phyloP scores from a whole-genome alignment of 352 stramenopile genomes.

The Achlya hypogyna region DNA sequence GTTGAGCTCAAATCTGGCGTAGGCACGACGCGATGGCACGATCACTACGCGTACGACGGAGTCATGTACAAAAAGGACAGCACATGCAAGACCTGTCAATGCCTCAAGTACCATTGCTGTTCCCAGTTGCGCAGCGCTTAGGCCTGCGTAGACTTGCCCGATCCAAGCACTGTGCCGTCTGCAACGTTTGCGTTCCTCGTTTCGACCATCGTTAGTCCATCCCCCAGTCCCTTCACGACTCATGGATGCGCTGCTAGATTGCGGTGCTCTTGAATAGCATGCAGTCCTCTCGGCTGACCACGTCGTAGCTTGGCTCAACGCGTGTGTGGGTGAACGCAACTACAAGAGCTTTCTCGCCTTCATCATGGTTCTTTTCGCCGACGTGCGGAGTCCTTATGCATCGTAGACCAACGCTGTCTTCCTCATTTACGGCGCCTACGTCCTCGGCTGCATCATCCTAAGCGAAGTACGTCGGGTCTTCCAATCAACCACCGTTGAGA shows the following conservation, averaged over 20 bases:
- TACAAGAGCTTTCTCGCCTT: constrained; percentile 47
- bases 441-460: constrained; percentile 38
- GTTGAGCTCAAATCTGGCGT: not conserved
- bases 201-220: constrained; percentile 54
- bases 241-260: constrained; percentile 5
- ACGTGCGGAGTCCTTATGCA: not conserved
- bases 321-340: constrained; percentile 56
- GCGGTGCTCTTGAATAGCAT: not conserved
- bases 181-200: constrained; percentile 50
- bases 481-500: not conserved
- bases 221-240: not conserved
- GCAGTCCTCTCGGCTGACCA: constrained; percentile 26
- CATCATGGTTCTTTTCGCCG: constrained; percentile 28
- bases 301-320: constrained; percentile 37
- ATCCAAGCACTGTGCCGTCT: constrained; percentile 63
- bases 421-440: constrained; percentile 40
- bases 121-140: too few relatives aligned
- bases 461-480: constrained; percentile 23
- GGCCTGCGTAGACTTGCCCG: constrained; percentile 31
- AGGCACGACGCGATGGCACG: constrained; percentile 42
- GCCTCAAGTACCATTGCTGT: constrained; percentile 27
- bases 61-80: constrained; percentile 29
- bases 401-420: constrained; percentile 39
- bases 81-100: constrained; percentile 40
- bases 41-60: constrained; percentile 46